Percentiles rank a stretch among this genome's conserved stretches.
Evolutionary conservation across 2,329 filamentous ascomycete species (phyloP).

Genomic region (Blastomyces silverae): DNA sequence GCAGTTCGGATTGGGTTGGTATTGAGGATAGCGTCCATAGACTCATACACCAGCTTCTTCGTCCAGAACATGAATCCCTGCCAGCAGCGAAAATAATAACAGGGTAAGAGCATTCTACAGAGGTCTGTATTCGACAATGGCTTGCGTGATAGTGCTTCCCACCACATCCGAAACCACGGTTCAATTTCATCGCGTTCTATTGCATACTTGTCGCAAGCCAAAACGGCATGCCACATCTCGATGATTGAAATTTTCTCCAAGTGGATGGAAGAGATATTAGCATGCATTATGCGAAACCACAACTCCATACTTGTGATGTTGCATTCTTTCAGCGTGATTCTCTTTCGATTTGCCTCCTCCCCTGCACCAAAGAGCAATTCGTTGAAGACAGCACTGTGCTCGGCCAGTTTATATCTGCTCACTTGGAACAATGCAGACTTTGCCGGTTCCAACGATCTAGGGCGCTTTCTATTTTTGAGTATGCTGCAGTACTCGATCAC

Average conservation of each 20-base stretch:
- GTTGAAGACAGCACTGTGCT: neutral
- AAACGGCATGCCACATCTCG: slow-evolving; percentile 5
- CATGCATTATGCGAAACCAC: slow-evolving; percentile 12
- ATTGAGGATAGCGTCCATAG: neutral
- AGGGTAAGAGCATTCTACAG: neutral
- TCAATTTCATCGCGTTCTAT: slow-evolving; percentile 1
- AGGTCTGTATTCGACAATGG: neutral
- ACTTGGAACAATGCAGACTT: slow-evolving; percentile 1
- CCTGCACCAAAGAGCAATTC: neutral
- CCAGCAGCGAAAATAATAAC: slow-evolving; percentile 1
- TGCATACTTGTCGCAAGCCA: slow-evolving; percentile 11
- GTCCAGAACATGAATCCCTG: neutral
- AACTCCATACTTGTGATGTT: slow-evolving; percentile 13
- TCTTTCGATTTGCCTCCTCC: neutral
- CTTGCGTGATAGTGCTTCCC: neutral
- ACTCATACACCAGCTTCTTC: slow-evolving; percentile 1
- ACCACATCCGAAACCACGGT: slow-evolving; percentile 10
- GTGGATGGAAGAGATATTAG: neutral
- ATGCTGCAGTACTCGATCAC: too few relatives aligned
- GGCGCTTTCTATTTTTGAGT: too few relatives aligned
- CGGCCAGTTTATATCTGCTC: neutral
- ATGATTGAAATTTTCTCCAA: neutral
- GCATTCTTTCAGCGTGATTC: neutral
- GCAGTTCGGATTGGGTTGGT: neutral
- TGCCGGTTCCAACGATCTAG: too few relatives aligned